Conservation (phyloP, 2,329 filamentous ascomycete species). For the Hypomyces perniciosus region DNA sequence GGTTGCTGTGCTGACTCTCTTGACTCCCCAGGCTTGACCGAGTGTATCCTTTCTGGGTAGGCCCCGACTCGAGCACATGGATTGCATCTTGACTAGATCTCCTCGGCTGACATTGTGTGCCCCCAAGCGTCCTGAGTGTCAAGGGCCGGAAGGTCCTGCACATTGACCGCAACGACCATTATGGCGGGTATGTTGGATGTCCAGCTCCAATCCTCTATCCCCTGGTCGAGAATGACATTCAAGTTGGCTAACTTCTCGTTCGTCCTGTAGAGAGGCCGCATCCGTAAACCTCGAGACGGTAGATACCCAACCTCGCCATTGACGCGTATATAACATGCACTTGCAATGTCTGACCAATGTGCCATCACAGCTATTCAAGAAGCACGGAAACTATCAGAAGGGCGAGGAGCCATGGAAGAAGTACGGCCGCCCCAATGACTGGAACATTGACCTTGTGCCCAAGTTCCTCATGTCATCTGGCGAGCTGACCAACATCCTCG, state of each 20-base stretch:
- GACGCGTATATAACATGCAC: neutral
- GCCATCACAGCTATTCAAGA: constrained; percentile 76
- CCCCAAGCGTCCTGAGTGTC: constrained; percentile 74
- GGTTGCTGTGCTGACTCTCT: constrained; percentile 2
- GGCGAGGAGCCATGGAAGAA: constrained; percentile 96
- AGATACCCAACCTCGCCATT: constrained; percentile 27
- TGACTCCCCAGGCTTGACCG: constrained; percentile 70
- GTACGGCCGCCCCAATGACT: constrained; percentile 93
- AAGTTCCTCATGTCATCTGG: constrained; percentile 99
- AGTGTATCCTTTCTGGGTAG: constrained; percentile 98
- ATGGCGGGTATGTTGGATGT: constrained; percentile 70
- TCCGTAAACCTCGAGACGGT: constrained; percentile 95
- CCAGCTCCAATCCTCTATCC: neutral
- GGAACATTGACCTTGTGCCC: constrained; percentile 98
- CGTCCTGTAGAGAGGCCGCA: constrained; percentile 66
- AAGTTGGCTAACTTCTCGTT: constrained; percentile 23
- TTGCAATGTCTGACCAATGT: constrained; percentile 16
- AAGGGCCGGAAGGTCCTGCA: constrained; percentile 99
- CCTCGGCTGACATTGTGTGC: constrained; percentile 15
- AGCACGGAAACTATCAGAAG: constrained; percentile 74
- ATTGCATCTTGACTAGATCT: neutral
- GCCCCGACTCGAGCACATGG: constrained; percentile 15
- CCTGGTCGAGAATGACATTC: neutral
- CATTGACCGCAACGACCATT: constrained; percentile 97
- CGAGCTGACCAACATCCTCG: constrained; percentile 96